Evolutionary conservation across 139 green algal genomes (phyloP).

Genomic region (Haematococcus lacustris): DNA sequence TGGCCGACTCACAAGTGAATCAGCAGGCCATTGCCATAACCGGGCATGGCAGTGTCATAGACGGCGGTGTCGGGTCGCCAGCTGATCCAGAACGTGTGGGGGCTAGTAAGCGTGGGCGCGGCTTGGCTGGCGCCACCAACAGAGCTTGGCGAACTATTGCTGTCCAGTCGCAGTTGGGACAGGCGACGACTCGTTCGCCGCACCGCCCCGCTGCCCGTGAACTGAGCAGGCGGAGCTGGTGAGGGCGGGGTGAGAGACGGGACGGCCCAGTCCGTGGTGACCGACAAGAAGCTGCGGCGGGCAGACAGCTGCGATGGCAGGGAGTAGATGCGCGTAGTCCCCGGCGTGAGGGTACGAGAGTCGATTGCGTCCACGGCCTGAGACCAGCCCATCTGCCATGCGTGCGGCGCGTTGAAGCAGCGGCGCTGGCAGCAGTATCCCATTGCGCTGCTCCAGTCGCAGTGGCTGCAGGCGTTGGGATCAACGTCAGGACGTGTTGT

Average conservation of each 20-base stretch:
- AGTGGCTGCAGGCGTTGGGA: constrained; percentile 3
- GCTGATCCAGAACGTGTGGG: constrained; percentile 8
- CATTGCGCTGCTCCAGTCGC: constrained; percentile 24
- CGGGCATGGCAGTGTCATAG: background rate
- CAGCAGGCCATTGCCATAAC: background rate
- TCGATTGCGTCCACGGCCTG: background rate
- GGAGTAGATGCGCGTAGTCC: background rate
- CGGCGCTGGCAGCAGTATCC: constrained; percentile 18
- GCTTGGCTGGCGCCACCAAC: background rate
- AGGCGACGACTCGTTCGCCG: background rate
- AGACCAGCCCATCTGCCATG: constrained; percentile 24
- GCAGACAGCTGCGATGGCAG: background rate
- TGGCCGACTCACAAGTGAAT: constrained; percentile 5
- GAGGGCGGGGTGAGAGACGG: background rate
- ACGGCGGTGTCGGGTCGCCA: background rate
- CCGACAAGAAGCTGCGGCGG: background rate
- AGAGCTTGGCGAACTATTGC: background rate
- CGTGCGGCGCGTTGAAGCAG: constrained; percentile 9
- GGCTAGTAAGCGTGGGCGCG: background rate
- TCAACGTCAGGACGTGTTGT: background rate
- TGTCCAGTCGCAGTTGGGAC: background rate
- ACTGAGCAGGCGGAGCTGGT: background rate
- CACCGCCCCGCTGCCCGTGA: background rate
- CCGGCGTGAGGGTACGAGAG: background rate
- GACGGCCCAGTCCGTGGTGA: constrained; percentile 2